A percentile compares a stretch with the other conserved stretches of the same genome.
phyloP scores from a whole-genome alignment of 2,329 filamentous ascomycete species.

The Hymenoscyphus fructigenus region DNA sequence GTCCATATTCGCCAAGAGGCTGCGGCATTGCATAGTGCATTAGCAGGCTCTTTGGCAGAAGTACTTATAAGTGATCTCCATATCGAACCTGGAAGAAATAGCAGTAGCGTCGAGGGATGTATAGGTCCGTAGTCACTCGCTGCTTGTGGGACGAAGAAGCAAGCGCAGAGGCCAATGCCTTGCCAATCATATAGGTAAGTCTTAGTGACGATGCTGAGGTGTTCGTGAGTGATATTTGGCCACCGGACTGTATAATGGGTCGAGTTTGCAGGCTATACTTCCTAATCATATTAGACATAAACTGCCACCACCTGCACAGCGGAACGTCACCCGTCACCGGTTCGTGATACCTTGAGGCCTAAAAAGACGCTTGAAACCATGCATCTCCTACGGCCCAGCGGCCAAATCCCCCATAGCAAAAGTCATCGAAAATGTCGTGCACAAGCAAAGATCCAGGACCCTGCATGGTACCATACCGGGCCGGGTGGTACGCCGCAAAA shows the following conservation, averaged over 20 bases:
- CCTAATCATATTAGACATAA: background rate
- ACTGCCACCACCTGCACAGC: background rate
- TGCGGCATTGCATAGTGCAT: conserved; percentile 9
- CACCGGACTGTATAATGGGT: background rate
- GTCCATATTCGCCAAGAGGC: conserved; percentile 1
- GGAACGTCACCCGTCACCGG: background rate
- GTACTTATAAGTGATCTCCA: conserved; percentile 7
- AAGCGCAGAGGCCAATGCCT: conserved; percentile 3
- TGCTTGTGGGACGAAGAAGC: background rate
- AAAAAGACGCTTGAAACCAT: background rate
- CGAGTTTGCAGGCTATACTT: conserved; percentile 1
- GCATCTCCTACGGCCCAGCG: conserved; percentile 9
- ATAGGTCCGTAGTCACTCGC: background rate
- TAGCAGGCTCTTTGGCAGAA: conserved; percentile 9
- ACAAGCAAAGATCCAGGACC: background rate
- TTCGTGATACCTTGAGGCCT: background rate
- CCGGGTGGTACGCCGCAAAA: background rate
- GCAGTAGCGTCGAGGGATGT: too few relatives aligned
- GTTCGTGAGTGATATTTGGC: background rate
- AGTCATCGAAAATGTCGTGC: conserved; percentile 1
- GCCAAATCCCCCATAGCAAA: conserved; percentile 4
- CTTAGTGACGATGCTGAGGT: background rate
- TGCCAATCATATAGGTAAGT: background rate
- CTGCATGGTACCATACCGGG: background rate
- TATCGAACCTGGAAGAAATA: background rate